phyloP scores from a whole-genome alignment of 1,284 basidiomycete genomes.

The Polyporus tsugae region DNA sequence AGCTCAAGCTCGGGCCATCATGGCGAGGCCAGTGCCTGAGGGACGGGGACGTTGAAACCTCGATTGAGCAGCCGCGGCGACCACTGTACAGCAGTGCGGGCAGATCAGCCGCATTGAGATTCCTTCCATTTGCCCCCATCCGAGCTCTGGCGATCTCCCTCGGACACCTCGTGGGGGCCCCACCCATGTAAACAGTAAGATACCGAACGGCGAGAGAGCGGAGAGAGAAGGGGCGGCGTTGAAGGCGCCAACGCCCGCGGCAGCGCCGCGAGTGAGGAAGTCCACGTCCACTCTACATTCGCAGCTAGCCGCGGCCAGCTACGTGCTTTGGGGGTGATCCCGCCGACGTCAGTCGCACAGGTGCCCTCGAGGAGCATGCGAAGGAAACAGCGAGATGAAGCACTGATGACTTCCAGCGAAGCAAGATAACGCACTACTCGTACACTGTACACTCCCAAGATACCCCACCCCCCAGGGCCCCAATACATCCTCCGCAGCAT shows the following conservation, averaged over 20 bases:
- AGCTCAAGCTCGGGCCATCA: too few species aligned
- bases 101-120: background rate
- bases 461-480: background rate
- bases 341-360: background rate
- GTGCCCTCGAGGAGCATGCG: background rate
- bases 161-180: background rate
- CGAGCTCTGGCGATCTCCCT: background rate
- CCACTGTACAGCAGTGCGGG: background rate
- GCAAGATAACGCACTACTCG: constrained; percentile 1
- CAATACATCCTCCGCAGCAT: background rate
- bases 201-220: background rate
- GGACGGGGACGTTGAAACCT: background rate
- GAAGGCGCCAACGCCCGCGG: background rate
- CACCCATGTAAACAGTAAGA: background rate
- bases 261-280: background rate
- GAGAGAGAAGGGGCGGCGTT: background rate
- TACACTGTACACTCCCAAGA: background rate
- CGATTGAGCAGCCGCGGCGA: background rate
- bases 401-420: background rate
- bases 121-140: background rate
- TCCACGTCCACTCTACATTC: background rate
- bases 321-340: too few species aligned
- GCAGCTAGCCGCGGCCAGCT: background rate
- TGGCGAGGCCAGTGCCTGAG: background rate
- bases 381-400: background rate